These are phyloP conservation scores for Solanum paucissectum DNA, from an alignment of 257 asterid species.

Conservation along the genomic window DNA sequence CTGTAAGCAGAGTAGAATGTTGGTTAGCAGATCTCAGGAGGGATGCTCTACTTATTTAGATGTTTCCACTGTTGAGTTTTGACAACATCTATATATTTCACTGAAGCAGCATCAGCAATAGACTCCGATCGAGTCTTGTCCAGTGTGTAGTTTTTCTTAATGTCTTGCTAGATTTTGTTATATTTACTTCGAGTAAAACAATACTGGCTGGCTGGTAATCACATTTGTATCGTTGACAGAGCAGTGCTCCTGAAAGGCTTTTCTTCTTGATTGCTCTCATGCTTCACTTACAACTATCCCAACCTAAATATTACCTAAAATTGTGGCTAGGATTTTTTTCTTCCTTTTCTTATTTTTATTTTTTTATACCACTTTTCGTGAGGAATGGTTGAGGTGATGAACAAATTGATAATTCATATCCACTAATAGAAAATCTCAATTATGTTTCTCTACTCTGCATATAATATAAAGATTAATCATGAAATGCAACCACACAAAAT, in stretches of 20 bases:
- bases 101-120: neutral
- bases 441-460: neutral
- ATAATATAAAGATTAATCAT: neutral
- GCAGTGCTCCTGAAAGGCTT: neutral
- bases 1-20: slow-evolving; percentile 10
- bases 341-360: neutral
- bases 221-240: neutral
- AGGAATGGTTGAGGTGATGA: neutral
- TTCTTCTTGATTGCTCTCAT: neutral
- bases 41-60: neutral
- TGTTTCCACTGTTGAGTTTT: neutral
- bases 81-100: neutral
- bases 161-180: neutral
- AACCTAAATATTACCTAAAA: neutral
- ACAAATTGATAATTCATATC: neutral
- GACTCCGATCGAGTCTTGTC: neutral
- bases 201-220: neutral
- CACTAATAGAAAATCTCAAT: neutral
- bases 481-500: neutral
- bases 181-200: neutral
- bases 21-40: neutral
- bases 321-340: neutral
- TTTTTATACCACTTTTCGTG: neutral
- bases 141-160: neutral
- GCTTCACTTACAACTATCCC: neutral